These are phyloP conservation scores for Eucalyptus marginata DNA, from an alignment of 345 rosid species.

Conservation along the genomic window DNA sequence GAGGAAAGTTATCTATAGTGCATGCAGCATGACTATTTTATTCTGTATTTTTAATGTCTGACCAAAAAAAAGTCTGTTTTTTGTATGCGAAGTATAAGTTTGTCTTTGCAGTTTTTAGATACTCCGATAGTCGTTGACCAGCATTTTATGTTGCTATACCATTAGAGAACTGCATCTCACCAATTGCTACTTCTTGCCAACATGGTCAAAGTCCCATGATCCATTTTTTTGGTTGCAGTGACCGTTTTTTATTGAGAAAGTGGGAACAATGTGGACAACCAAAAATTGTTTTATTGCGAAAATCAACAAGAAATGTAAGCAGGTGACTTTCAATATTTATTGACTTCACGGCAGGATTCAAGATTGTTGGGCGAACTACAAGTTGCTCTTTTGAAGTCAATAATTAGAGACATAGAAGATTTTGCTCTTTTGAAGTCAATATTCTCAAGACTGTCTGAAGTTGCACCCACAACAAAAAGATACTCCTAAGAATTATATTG, in stretches of 20 bases:
- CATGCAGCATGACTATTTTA: neutral
- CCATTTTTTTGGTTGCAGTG: conserved; percentile 19
- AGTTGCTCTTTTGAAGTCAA: too few relatives aligned
- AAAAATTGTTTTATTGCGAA: conserved; percentile 78
- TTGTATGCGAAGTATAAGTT: neutral
- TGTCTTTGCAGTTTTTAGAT: neutral
- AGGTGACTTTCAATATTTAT: conserved; percentile 10
- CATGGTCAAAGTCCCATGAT: neutral
- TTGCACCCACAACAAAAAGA: too few relatives aligned
- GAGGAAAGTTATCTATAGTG: neutral
- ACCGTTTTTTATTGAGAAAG: conserved; percentile 52
- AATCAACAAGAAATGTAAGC: conserved; percentile 90
- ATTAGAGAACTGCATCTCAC: neutral
- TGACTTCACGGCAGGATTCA: too few relatives aligned
- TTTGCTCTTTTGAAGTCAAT: too few relatives aligned
- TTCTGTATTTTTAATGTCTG: neutral
- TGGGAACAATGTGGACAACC: conserved; percentile 93
- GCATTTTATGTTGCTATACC: neutral
- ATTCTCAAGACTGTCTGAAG: too few relatives aligned
- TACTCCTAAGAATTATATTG: too few relatives aligned
- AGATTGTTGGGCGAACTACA: too few relatives aligned
- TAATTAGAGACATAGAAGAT: too few relatives aligned
- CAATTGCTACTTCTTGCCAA: neutral
- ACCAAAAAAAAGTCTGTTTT: neutral
- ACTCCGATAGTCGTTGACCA: neutral